Evolutionary conservation across 768 basidiomycete species (phyloP), one percentile per base, ranked within the genome.

Genomic region (Lanmaoa pseudosensibilis): DNA sequence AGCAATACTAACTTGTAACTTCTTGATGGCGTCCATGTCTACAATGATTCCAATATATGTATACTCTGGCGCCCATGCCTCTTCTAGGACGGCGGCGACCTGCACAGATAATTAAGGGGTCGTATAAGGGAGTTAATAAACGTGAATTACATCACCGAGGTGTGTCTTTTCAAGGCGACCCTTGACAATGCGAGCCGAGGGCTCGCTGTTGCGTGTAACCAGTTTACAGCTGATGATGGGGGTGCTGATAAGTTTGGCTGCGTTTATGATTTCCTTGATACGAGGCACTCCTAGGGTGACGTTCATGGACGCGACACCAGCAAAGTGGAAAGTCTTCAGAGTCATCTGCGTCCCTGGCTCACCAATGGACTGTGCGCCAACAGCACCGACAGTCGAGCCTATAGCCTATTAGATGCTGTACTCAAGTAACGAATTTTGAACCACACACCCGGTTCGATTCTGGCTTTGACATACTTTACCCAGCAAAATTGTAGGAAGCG

Each of bases 271-370:
- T 74, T 99, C 97, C 73, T 98, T 98, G 76, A 99, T 98, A 66
- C 97, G 96, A 3, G 97, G 97, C n/a, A 98, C 97, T 74, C 97
- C 97, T 37, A 98, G 84, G 0, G 97, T 99, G 60, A 99, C 94
- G 75, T 98, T 98, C 97, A 98, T 99, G 37, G 95, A 96, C 9
- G 97, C 97, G 59, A 99, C 96, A 77, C 97, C 97, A 65, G 97
- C 97, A 74, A 98, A 99, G 80, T 99, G 97, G 85, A 99, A 99
- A 54, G 97, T 98, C 76, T 98, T 98, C 61, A 98, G 74, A 2
- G 96, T 98, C 97, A 99, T 99, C 70, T 99, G 97, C 0, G 97
- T 99, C 40, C 96, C 97, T 1, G 97, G 97, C 74, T 99, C 97
- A 66, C 97, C 97, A 61, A 99, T 98, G 1, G 97, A 98, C 69